Base-by-base conservation (phyloP, 306 rosid species). In the Potentilla sterilis region DNA sequence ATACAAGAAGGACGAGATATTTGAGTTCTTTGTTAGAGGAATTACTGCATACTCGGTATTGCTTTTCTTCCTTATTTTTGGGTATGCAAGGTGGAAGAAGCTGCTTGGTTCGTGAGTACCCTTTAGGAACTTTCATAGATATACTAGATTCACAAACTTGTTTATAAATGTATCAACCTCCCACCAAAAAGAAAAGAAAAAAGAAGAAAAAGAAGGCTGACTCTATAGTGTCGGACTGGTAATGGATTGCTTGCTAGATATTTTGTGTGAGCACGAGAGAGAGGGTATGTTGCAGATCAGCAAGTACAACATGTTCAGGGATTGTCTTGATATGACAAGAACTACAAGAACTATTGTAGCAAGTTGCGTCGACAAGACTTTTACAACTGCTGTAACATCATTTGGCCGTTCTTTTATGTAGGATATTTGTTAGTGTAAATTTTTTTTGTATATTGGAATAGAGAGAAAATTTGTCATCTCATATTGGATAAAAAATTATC, bases 61-160 rank as follows among this genome's bases (percentile, higher is more conserved):
- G 40, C 71, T 96, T 75, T 92, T 96, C 86, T 37, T 96, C 61
- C 67, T 92, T 71, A 57, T 96, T 74, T 84, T 84, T 19, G 93
- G 96, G 48, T 96, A 92, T 86, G 99, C 99, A 67, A 87, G 84
- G 85, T 96, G 97, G 98, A 90, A 87, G 78, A 96, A 90, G 85
- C 85, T 96, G 76, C 88, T 96, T 9, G 98, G 96, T 73, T 88
- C 97, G 2, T 96, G 79, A 87, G 84, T 44, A 38, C 66, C 48
- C 74, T 61, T 67, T 7, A 19, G 61, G 58, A 35, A 64, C 57
- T 28, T 35, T 24, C 12, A 15, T 74, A 28, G 19, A 73, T 57
- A 22, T 40, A 24, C 24, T 38, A 41, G 52, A 40, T 55, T 13
- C 40, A 55, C 38, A 55, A 14, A 37, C 40, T 38, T 72, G 28